A percentile compares a stretch with the other conserved stretches of the same genome.
phyloP scores from a whole-genome alignment of 352 stramenopile species.

The Phytophthora chlamydospora region DNA sequence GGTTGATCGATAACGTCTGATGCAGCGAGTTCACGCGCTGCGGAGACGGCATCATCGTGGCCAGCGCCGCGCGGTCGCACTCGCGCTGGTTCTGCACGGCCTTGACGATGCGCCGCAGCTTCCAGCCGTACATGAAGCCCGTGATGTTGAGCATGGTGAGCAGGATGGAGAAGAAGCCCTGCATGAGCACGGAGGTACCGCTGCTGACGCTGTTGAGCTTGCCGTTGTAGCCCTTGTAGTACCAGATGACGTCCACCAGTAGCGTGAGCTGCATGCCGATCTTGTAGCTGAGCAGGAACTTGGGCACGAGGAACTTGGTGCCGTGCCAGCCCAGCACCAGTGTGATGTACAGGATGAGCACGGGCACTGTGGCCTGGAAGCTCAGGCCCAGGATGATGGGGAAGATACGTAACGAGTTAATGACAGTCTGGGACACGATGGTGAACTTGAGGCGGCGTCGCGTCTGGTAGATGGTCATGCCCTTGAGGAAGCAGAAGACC shows the following conservation, averaged over 20 bases:
- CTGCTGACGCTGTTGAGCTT: slow-evolving; percentile 80
- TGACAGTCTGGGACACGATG: slow-evolving; percentile 83
- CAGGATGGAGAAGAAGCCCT: slow-evolving; percentile 86
- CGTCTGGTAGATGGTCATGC: slow-evolving; percentile 89
- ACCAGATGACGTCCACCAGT: slow-evolving; percentile 87
- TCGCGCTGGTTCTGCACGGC: slow-evolving; percentile 82
- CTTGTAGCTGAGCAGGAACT: slow-evolving; percentile 90
- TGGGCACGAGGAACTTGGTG: slow-evolving; percentile 86
- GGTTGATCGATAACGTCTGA: slow-evolving; percentile 68
- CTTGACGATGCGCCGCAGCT: slow-evolving; percentile 88
- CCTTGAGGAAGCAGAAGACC: slow-evolving; percentile 89
- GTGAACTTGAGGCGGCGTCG: slow-evolving; percentile 85
- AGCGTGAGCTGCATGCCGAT: slow-evolving; percentile 90
- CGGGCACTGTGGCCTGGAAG: slow-evolving; percentile 82
- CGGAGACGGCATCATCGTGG: slow-evolving; percentile 77
- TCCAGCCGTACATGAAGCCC: slow-evolving; percentile 88
- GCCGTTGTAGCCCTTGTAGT: slow-evolving; percentile 87
- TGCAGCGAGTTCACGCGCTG: slow-evolving; percentile 48
- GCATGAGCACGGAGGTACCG: slow-evolving; percentile 84
- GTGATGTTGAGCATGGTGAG: slow-evolving; percentile 80
- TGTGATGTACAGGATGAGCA: slow-evolving; percentile 88
- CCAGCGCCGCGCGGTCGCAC: slow-evolving; percentile 77
- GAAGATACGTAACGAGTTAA: slow-evolving; percentile 86
- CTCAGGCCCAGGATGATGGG: slow-evolving; percentile 87
- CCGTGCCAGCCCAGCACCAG: slow-evolving; percentile 89